Evolutionary conservation across 345 rosid species (phyloP), one percentile per base, ranked within the genome.

Genomic region (Eutrema heterophyllum): DNA sequence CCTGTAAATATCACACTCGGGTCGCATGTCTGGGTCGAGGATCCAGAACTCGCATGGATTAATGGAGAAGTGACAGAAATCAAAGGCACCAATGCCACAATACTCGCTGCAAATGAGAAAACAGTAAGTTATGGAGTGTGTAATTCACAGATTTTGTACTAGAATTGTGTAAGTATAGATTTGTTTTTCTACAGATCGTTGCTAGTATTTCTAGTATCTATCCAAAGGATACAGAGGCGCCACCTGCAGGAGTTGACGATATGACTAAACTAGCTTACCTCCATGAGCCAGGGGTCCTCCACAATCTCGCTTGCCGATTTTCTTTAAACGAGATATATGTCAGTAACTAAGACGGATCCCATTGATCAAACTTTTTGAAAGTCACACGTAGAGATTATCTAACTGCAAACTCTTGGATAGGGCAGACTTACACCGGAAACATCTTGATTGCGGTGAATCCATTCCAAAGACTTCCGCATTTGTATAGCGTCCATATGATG

Each of bases 181-280:
- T 58, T 68, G 27, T 70, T 39, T 27, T 24, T 24, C 52, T 68
- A 60, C 85, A 86, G 90, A 67, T 78, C 21, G 83, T 81, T 80
- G 79, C 81, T 33, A 70, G 83, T 65, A 77, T 82, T 58, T 75
- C 85, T 54, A 81, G 83, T 63, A 69, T 84, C 7, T 82, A 84
- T 72, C 86, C 92, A 46, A 81, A 83, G 78, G 86, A 87, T 72
- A 80, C 85, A 38, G 86, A 87, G 72, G 87, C 86, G 0, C 87
- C 86, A 0, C 77, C 88, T 62, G 81, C 83, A 46, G 92, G 89
- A 73, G 92, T 87, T 51, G 86, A 85, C 35, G 92, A 87, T 75
- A 87, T 87, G 88, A 87, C 88, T 30, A 87, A 85, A 71, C 71
- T 85, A 46, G 89, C 92, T 49, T 87, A 84, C 76, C 84, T 87